Percentiles rank a stretch among this genome's conserved stretches.
phyloP scores from a whole-genome alignment of 1,284 basidiomycete species.

The Polyporus tsugae region DNA sequence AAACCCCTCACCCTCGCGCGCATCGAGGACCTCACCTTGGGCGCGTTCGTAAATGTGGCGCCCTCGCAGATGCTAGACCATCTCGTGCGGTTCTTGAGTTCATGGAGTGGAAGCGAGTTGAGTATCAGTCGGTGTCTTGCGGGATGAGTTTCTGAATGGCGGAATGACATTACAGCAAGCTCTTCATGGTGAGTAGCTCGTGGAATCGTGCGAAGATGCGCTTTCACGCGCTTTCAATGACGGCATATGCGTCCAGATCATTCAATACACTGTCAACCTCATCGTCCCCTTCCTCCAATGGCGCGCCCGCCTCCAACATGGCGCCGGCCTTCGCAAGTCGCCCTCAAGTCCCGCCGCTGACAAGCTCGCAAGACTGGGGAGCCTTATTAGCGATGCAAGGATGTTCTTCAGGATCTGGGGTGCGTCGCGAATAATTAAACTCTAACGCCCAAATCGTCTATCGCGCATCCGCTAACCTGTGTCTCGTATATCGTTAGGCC shows the following conservation, averaged over 20 bases:
- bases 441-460: slow-evolving; percentile 1
- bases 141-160: slow-evolving; percentile 6
- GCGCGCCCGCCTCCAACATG: slow-evolving; percentile 72
- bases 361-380: slow-evolving; percentile 62
- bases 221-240: slow-evolving; percentile 8
- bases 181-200: slow-evolving; percentile 67
- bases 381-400: slow-evolving; percentile 69
- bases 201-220: neutral
- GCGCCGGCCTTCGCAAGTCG: slow-evolving; percentile 59
- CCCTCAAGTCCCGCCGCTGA: slow-evolving; percentile 61
- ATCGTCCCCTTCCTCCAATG: slow-evolving; percentile 69
- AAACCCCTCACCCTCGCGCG: slow-evolving; percentile 50
- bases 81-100: slow-evolving; percentile 74
- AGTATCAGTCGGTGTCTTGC: slow-evolving; percentile 40
- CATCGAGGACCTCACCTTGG: slow-evolving; percentile 68
- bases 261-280: slow-evolving; percentile 76
- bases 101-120: slow-evolving; percentile 87
- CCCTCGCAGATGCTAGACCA: slow-evolving; percentile 73
- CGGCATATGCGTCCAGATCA: slow-evolving; percentile 52
- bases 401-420: slow-evolving; percentile 83
- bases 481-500: slow-evolving; percentile 50
- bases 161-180: slow-evolving; percentile 57
- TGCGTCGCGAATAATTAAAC: slow-evolving; percentile 37
- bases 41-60: slow-evolving; percentile 64
- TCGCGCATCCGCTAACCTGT: slow-evolving; percentile 4